Conservation (phyloP, 108 stramenopile species). For the Nannochloropsis salina region DNA sequence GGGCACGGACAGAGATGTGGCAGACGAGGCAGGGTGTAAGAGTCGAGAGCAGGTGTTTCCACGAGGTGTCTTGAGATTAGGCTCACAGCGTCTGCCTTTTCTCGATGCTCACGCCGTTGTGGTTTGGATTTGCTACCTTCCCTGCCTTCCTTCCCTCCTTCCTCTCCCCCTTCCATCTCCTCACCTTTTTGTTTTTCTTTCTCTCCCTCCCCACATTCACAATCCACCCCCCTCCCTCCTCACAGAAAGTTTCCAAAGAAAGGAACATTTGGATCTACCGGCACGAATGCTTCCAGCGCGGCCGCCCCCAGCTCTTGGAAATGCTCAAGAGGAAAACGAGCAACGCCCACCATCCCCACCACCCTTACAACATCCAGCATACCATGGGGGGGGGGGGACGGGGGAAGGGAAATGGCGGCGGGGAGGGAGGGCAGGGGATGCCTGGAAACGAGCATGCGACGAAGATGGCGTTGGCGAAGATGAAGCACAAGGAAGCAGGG, state of each 20-base stretch:
- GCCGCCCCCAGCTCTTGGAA: conserved; percentile 73
- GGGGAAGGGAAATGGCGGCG: background rate
- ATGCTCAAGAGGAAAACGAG: conserved; percentile 68
- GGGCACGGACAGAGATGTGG: background rate
- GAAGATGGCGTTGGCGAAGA: background rate
- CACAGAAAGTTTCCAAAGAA: conserved; percentile 48
- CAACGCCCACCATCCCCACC: background rate
- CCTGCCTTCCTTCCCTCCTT: background rate
- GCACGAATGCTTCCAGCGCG: conserved; percentile 82
- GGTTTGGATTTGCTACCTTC: background rate
- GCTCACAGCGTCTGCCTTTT: background rate
- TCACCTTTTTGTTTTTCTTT: background rate
- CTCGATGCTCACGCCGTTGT: background rate
- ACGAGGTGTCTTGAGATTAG: background rate
- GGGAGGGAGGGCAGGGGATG: background rate
- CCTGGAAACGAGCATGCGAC: background rate
- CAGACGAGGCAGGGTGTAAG: background rate
- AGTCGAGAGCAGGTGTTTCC: background rate
- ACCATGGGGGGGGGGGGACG: background rate
- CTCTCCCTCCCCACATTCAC: background rate
- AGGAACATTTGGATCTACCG: conserved; percentile 90
- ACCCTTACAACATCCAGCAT: background rate
- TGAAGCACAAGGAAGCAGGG: background rate
- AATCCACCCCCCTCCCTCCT: conserved; percentile 47
- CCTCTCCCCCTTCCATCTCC: background rate